Base-by-base conservation (phyloP, 129 eudicot genomes). In the Artemisia annua region DNA sequence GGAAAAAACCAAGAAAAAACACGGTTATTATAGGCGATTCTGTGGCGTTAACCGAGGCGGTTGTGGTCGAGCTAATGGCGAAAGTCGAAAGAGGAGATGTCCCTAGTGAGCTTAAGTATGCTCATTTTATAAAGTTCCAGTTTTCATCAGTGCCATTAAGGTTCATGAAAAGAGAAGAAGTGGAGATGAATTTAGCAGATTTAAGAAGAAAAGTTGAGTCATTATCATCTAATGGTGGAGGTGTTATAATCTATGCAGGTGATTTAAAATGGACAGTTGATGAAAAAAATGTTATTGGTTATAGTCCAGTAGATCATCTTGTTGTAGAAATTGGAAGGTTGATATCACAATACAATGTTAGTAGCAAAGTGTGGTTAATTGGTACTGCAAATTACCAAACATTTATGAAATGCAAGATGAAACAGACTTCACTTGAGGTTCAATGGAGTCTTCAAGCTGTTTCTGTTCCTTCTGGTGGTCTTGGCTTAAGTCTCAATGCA, bases 381-480 rank as follows among this genome's bases (percentile, higher is more conserved):
- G 97, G 85, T 22, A 88, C 87, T 46, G 89, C 97, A 80, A 86
- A 80, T 82, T 91, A 85, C 71, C 95, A 91, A 73, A 91, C 95
- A 6, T 88, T 87, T 17, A 88, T 91, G 87, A 91, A 80, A 70
- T 85, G 95, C 59, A 89, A 91, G 71, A 88, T 82, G 95, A 91
- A 84, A 58, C 85, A 85, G 30, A 91, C 89, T 24, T 78, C 95
- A 64, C 86, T 91, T 75, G 97, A 91, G 82, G 55, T 84, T 48
- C 91, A 85, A 61, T 91, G 97, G 97, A 67, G 80, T 66, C 95
- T 91, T 63, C 91, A 91, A 81, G 84, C 97, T 78, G 88, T 91
- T 81, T 85, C 91, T 69, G 88, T 91, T 78, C 97, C 97, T 35
- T 83, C 89, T 44, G 81, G 88, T 80, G 97, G 97, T 51, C 82